phyloP scores from a whole-genome alignment of 768 basidiomycete genomes.

The Boletus fagicola region DNA sequence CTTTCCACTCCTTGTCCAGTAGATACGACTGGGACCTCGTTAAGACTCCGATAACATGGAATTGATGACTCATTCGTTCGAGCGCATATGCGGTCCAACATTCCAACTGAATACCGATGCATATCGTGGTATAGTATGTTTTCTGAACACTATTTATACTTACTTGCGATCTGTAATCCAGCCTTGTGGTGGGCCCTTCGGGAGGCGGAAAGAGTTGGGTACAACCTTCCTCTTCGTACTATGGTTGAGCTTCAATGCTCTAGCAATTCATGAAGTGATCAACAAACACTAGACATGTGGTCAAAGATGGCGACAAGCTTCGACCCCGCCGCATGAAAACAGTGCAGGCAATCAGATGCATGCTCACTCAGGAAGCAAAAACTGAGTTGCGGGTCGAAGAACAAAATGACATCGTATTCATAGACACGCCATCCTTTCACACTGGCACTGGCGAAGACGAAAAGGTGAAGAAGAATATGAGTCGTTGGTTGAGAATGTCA shows the following conservation, averaged over 20 bases:
- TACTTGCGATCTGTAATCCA: not conserved
- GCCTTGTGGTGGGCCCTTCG: slow-evolving; percentile 21
- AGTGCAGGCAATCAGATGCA: slow-evolving; percentile 14
- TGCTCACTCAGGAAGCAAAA: not conserved
- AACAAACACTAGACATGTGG: not conserved
- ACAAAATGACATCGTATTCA: slow-evolving; percentile 17
- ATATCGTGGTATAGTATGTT: slow-evolving; percentile 21
- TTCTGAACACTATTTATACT: not conserved
- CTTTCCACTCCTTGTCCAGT: too few relatives aligned
- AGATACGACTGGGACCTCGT: not conserved
- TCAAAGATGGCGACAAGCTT: not conserved
- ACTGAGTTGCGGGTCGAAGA: not conserved
- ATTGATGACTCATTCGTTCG: not conserved
- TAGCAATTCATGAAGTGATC: slow-evolving; percentile 14
- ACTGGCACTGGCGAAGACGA: not conserved
- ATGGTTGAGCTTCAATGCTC: not conserved
- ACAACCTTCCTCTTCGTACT: not conserved
- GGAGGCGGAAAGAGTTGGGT: slow-evolving; percentile 22
- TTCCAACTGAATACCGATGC: slow-evolving; percentile 3
- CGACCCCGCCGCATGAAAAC: not conserved
- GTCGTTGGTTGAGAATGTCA: slow-evolving; percentile 7
- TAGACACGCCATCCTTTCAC: slow-evolving; percentile 24
- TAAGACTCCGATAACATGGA: not conserved
- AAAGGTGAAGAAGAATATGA: not conserved
- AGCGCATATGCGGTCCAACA: not conserved